Evolutionary conservation across 805 yeast genomes (phyloP), one percentile per base, ranked within the genome.

Genomic region (Candida pseudofarinosa): DNA sequence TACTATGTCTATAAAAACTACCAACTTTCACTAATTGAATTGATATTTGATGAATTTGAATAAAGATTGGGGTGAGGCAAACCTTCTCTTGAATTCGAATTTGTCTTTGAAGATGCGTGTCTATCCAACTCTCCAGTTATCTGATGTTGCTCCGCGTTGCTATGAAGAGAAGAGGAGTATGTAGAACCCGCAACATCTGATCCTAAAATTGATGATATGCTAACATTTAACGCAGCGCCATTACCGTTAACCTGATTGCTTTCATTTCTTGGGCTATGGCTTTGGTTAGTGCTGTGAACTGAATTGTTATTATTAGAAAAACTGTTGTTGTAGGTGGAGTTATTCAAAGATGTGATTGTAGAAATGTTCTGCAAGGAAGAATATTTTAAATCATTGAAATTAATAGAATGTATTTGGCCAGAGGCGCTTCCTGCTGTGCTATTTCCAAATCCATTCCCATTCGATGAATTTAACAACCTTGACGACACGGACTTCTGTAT

Each of bases 401-500:
- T 23, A 10, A 10, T 23, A 23, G 28, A 23, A 10, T 23, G 6
- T 23, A 10, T 23, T 23, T 23, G 28, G 10, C 6, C 10, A 23
- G 28, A 23, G 6, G 6, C 28, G 10, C 10, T 23, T 23, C 28
- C 28, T 23, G 28, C 28, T 23, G 28, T 23, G 28, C 10, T 23
- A 7, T 23, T 6, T 7, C 28, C 10, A 7, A 23, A 23, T 23
- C 10, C 10, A 10, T 23, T 23, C 10, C 28, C 28, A 23, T 23
- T 23, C 6, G 28, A 10, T 6, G 28, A 7, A 23, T 23, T 23
- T 23, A 23, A 10, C 28, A 23, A 10, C 28, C 10, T 23, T 23
- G 28, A 23, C 10, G 28, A 23, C n/a, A n/a, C n/a, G 3, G 52
- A 47, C 33, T 58, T 59, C 33, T 58, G 43, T 19, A 59, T 43